Base-by-base conservation (phyloP, 1,139 yeast genomes). In the Candida sp. region DNA sequence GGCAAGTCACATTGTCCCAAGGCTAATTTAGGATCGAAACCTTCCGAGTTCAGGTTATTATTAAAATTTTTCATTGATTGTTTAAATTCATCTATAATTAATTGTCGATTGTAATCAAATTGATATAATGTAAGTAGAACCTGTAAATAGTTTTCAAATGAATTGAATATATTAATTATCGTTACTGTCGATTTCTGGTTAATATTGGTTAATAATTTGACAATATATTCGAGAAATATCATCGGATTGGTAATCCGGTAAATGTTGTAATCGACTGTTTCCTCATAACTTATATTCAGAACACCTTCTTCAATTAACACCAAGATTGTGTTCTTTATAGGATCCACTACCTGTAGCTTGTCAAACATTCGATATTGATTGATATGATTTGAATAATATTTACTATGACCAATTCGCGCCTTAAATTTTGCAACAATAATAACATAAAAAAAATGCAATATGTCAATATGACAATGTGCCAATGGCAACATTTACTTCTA, bases 241-340 rank as follows among this genome's bases (percentile, higher is more conserved):
- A 45, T 41, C 2, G 58, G 53, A 27, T 60, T 58, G 29, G 57
- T 51, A 27, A 64, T 42, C 37, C 53, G 42, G 48, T 66, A 65
- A 21, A 62, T 48, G 3, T 60, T 63, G n/a, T 43, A 29, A 9
- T 27, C 29, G 2, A 45, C 43, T 4, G 49, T 44, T 22, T 36
- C 27, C n/a, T 38, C 6, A 43, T 40, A 55, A 5, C 50, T 41
- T 21, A 57, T 41, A 5, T 47, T 41, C 48, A 45, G 47, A 2
- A 21, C 12, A 5, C 22, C 36, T 8, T 47, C 47, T 8, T 43
- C 23, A 5, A 40, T 22, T 12, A 47, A 33, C n/a, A 46, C 30
- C 8, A 50, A 22, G 7, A 45, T 36, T 9, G 36, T 36, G 33
- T 40, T 35, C 29, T 39, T 45, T 7, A 25, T 22, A 4, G 15